Conservation (phyloP, 345 rosid species). For the Excoecaria agallocha region DNA sequence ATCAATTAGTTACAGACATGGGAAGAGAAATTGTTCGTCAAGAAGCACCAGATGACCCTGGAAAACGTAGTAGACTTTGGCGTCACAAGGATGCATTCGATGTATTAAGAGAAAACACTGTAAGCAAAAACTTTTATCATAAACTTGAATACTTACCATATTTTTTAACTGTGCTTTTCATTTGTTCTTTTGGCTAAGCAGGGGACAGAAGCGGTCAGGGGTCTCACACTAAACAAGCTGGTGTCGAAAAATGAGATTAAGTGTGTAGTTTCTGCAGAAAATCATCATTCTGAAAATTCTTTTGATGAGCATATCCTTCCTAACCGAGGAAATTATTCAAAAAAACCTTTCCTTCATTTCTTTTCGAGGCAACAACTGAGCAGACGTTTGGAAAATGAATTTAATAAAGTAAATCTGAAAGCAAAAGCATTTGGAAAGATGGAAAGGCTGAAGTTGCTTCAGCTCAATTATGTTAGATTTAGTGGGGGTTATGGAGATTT, state of each 20-base stretch:
- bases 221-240: constrained; percentile 5
- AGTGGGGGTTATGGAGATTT: constrained; percentile 9
- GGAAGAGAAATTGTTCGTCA: constrained; percentile 19
- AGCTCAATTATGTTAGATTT: constrained; percentile 1
- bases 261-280: background rate
- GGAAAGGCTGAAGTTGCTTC: constrained; percentile 7
- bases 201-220: constrained; percentile 12
- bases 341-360: background rate
- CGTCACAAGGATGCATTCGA: constrained; percentile 7
- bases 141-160: background rate
- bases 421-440: constrained; percentile 5
- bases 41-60: constrained; percentile 17
- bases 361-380: background rate
- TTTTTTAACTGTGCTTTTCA: background rate
- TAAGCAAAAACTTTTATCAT: background rate
- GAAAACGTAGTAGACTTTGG: constrained; percentile 17
- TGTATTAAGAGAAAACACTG: constrained; percentile 4
- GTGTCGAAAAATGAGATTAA: background rate
- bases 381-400: background rate
- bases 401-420: constrained; percentile 8
- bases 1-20: constrained; percentile 14
- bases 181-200: background rate
- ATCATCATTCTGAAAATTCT: background rate
- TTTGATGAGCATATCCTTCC: background rate
- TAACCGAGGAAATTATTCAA: background rate